These are phyloP conservation scores for Saturnispora diversa DNA, from an alignment of 805 yeast species.

Conservation along the genomic window DNA sequence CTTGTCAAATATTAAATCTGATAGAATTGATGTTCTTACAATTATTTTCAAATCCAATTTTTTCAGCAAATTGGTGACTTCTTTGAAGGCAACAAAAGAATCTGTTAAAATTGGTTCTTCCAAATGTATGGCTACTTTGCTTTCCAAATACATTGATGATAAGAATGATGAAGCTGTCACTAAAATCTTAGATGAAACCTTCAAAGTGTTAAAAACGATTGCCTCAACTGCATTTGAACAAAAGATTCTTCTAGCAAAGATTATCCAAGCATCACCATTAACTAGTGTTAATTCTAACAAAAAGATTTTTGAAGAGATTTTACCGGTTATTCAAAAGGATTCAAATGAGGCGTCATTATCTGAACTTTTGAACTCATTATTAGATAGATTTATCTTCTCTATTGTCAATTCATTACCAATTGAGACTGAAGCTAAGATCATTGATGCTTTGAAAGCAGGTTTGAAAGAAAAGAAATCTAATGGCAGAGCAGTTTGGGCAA, in stretches of 20 bases:
- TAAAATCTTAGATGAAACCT: slow-evolving; percentile 42
- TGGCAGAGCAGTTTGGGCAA: slow-evolving; percentile 61
- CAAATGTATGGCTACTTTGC: slow-evolving; percentile 27
- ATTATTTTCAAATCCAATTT: slow-evolving; percentile 36
- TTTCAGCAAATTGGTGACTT: slow-evolving; percentile 41
- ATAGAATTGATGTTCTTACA: slow-evolving; percentile 35
- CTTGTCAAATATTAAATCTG: slow-evolving; percentile 28
- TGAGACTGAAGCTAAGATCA: slow-evolving; percentile 22
- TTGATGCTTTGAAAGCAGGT: slow-evolving; percentile 42
- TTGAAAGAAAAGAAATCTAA: slow-evolving; percentile 55
- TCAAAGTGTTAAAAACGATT: slow-evolving; percentile 48
- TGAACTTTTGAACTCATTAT: slow-evolving; percentile 41
- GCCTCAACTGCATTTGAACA: slow-evolving; percentile 57
- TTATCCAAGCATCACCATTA: slow-evolving; percentile 32
- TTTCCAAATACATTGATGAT: slow-evolving; percentile 13
- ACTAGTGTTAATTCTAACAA: slow-evolving; percentile 7
- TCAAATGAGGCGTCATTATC: slow-evolving; percentile 59
- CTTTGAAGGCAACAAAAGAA: slow-evolving; percentile 65
- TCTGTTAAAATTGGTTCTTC: slow-evolving; percentile 46
- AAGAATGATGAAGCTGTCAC: slow-evolving; percentile 24
- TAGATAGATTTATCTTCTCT: slow-evolving; percentile 35
- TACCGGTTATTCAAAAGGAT: slow-evolving; percentile 59
- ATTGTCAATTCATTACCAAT: slow-evolving; percentile 19
- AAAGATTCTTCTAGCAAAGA: slow-evolving; percentile 43
- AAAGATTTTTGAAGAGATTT: slow-evolving; percentile 36